Base-by-base conservation (phyloP, 2,329 filamentous ascomycete genomes). In the Septoria linicola region DNA sequence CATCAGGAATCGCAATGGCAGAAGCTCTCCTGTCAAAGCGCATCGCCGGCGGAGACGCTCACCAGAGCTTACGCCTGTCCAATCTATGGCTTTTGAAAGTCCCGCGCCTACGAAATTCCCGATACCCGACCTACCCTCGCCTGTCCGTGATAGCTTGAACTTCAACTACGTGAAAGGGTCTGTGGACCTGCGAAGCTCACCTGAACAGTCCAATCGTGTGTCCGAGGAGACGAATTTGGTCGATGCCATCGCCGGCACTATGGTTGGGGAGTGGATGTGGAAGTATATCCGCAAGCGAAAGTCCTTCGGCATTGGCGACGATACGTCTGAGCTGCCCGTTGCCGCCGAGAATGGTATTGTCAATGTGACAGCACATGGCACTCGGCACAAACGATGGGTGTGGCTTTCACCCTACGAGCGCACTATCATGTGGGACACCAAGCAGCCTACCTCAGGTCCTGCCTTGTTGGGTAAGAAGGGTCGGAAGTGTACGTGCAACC, bases 241-340 rank as follows among this genome's bases (percentile, higher is more conserved):
- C 4, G 93, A 97, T 72, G 90, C 93, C 3, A 97, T 99, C 69
- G 91, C 93, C 1, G 91, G 95, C 66, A 95, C 92, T 0, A 99
- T 99, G 93, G 89, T 99, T 23, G 93, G 93, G 31, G 93, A 97
- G 65, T 93, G 89, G 87, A 92, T 95, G 88, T 91, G 85, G 76
- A 95, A 95, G 70, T 93, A 95, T 64, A 87, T 92, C 27, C 81
- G 88, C 44, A 81, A 88, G 68, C 83, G 92, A 59, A 96, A 91
- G 72, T 95, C 92, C 0, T 97, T 99, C 67, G 89, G 89, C 16
- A 83, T 92, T 46, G 73, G 80, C 2, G 85, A 88, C 34, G 55
- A 59, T 8, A 59, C 57, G 8, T 63, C 66, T 32, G 68, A 72
- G 30, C 73, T 80, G 35, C 77, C 76, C 66, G 76, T 79, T 37